Conservation (phyloP, 202 grass and related monocot genomes). For the Hordeum pubiflorum region DNA sequence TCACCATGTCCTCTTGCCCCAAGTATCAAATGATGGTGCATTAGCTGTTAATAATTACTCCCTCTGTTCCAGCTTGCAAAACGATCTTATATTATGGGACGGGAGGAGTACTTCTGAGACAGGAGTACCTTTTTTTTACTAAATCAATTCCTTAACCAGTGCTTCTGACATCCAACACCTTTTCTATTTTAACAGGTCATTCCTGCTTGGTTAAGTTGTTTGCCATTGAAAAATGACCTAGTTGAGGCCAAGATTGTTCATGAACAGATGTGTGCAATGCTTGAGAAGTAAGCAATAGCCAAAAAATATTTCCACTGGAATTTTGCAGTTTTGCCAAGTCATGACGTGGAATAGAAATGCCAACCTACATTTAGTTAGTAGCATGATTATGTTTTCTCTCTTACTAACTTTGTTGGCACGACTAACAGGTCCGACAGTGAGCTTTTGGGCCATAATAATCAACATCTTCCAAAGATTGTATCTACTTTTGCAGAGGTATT, state of each 20-base stretch:
- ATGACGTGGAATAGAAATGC: not conserved
- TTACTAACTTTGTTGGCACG: conserved; percentile 7
- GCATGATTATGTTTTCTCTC: conserved; percentile 9
- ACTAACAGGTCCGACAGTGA: conserved; percentile 65
- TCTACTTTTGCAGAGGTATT: conserved; percentile 79
- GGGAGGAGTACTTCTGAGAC: no score
- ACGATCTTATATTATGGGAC: no score
- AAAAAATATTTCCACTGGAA: not conserved
- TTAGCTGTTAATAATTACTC: not conserved
- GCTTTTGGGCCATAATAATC: conserved; percentile 72
- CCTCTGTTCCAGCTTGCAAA: no score
- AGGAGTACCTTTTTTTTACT: not conserved
- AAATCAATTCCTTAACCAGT: conserved; percentile 17
- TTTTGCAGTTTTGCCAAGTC: conserved; percentile 8
- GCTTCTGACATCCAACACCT: conserved; percentile 6
- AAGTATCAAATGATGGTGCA: not conserved
- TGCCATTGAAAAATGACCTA: conserved; percentile 83
- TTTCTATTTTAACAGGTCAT: conserved; percentile 47
- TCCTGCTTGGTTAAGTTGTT: conserved; percentile 71
- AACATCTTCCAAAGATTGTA: conserved; percentile 66
- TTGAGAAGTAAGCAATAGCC: conserved; percentile 62
- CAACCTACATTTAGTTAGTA: not conserved
- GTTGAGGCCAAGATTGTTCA: conserved; percentile 78
- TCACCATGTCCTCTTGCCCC: not conserved
- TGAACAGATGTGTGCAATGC: conserved; percentile 72